Evolutionary conservation across 768 basidiomycete genomes (phyloP), one percentile per base, ranked within the genome.

Genomic region (Suillus placidus): DNA sequence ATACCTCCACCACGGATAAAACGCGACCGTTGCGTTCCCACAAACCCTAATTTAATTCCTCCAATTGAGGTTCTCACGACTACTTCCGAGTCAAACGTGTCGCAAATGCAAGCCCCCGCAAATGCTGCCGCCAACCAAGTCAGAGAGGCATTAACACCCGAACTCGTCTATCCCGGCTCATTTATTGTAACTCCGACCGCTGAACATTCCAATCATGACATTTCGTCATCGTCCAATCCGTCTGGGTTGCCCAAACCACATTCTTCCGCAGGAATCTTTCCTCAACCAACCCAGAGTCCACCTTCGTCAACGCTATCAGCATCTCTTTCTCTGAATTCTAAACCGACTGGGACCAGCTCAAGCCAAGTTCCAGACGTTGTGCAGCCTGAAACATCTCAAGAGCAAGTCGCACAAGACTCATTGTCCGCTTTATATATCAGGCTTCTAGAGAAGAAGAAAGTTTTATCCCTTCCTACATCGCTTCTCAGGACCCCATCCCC

Each of bases 51-150:
- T 51, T 69, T 77, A 47, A 77, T 77, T 38, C 77, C 75, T 42
- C 76, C 76, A n/a, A 77, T 78, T 32, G 75, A 72, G 64, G 49
- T 76, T 43, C 51, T 78, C 26, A 56, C 65, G n/a, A 62, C 64
- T 51, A 43, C 40, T 47, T 37, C 63, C 12, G 73, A 73, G 37
- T 72, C 75, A 30, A 37, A 43, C 56, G 30, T 6, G 18, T 9
- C 55, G 37, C 57, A 9, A 38, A 18, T 58, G 9, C 57, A 58
- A 9, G 18, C 23, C 35, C 51, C 12, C 9, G 5, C 13, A 32
- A 58, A n/a, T 61, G 18, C 51, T 56, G 5, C 6, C 52, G 16
- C 30, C 32, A 56, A 37, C 52, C 13, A 20, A 26, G 37, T 40
- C 57, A 58, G 37, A 58, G 23, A 58, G 23, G 23, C 57, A 26